These are phyloP conservation scores for Vitis labrusca DNA, from an alignment of 164 flowering plant species.

Conservation along the genomic window DNA sequence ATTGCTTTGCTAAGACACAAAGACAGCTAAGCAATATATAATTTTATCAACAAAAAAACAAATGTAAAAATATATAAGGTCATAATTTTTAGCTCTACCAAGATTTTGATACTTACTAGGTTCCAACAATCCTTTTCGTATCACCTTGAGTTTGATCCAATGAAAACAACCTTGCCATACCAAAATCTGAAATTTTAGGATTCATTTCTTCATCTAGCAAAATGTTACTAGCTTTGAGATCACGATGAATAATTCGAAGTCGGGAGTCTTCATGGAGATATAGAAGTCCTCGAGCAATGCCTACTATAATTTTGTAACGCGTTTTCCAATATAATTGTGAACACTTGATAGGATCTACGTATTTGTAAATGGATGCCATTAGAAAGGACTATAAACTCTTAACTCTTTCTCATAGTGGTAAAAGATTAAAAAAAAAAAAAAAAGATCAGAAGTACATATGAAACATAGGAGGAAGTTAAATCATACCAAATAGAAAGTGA, in stretches of 20 bases:
- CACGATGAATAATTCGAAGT: slow-evolving; percentile 43
- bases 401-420: no score
- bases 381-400: no score
- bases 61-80: not conserved
- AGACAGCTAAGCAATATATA: no score
- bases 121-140: slow-evolving; percentile 38
- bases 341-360: slow-evolving; percentile 16
- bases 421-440: no score
- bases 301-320: slow-evolving; percentile 37
- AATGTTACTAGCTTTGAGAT: slow-evolving; percentile 46
- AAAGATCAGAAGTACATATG: no score
- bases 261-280: slow-evolving; percentile 57
- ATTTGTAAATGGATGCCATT: not conserved
- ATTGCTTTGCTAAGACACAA: no score
- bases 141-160: slow-evolving; percentile 32
- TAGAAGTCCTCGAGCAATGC: slow-evolving; percentile 48
- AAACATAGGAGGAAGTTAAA: no score
- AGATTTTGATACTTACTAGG: slow-evolving; percentile 32
- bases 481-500: slow-evolving; percentile 22
- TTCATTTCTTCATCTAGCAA: slow-evolving; percentile 38
- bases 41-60: not conserved
- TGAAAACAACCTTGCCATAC: slow-evolving; percentile 40
- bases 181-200: slow-evolving; percentile 49
- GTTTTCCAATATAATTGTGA: slow-evolving; percentile 21
- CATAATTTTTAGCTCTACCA: no score